Conservation (phyloP, 2,329 filamentous ascomycete species). For the Pseudopithomyces maydicus region DNA sequence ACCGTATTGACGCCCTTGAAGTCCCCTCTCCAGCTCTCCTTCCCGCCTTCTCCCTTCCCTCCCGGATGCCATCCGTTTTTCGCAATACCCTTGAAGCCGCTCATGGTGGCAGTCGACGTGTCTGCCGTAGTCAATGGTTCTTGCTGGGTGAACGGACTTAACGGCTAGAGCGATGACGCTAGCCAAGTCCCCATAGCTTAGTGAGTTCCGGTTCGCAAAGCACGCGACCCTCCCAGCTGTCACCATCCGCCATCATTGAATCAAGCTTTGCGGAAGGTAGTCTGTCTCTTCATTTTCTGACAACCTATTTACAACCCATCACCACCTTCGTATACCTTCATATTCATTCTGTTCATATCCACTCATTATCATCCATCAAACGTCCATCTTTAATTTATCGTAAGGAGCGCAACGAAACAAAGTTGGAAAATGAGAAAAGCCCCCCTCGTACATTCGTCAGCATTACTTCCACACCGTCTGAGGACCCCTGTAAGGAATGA, state of each 20-base stretch:
- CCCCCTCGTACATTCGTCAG: constrained; percentile 20
- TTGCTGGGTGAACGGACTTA: constrained; percentile 8
- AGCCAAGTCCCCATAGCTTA: constrained; percentile 12
- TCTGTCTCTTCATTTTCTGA: neutral
- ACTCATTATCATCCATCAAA: constrained; percentile 6
- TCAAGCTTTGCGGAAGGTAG: neutral
- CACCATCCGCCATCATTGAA: neutral
- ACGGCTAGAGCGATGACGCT: constrained; percentile 27
- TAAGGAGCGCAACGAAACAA: constrained; percentile 21
- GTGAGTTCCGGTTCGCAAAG: constrained; percentile 4
- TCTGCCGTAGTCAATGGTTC: constrained; percentile 4
- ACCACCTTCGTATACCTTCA: neutral
- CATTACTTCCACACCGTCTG: constrained; percentile 16
- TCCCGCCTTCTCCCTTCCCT: constrained; percentile 40
- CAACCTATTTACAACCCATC: constrained; percentile 3
- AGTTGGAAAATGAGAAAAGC: constrained; percentile 4
- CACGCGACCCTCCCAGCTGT: neutral
- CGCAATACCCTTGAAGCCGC: constrained; percentile 44
- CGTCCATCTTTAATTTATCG: neutral
- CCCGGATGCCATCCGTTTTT: constrained; percentile 58
- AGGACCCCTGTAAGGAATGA: constrained; percentile 9
- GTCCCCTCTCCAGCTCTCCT: constrained; percentile 45
- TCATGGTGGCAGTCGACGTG: constrained; percentile 29
- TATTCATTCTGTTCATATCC: neutral
- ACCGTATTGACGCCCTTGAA: constrained; percentile 63